Conservation (phyloP, 768 basidiomycete species). For the Mycena polygramma region DNA sequence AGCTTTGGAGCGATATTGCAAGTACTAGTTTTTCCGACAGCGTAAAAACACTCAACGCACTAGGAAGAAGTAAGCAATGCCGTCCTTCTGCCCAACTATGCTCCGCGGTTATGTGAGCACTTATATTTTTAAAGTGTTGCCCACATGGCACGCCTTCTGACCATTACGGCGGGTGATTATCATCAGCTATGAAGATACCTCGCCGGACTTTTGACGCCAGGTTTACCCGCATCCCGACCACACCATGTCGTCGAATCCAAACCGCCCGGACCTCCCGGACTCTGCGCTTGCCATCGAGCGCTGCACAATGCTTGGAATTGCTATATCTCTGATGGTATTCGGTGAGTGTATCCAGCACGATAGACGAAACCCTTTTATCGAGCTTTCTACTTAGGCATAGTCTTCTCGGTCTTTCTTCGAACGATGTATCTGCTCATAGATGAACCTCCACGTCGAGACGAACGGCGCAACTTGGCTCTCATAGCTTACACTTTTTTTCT, state of each 20-base stretch:
- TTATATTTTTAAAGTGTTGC: no score
- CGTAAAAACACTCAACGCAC: no score
- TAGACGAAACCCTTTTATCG: neutral
- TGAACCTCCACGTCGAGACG: conserved; percentile 15
- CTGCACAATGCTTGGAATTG: conserved; percentile 25
- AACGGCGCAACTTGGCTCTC: conserved; percentile 43
- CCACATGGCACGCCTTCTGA: no score
- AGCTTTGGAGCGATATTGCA: no score
- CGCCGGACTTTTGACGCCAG: no score
- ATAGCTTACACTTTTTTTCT: conserved; percentile 43
- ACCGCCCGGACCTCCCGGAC: conserved; percentile 30
- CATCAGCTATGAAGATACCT: no score
- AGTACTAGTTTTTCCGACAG: no score
- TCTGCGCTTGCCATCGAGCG: conserved; percentile 23
- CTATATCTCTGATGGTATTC: conserved; percentile 31
- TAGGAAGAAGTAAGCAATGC: no score
- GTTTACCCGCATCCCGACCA: no score
- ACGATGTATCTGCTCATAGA: conserved; percentile 27
- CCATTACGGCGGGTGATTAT: no score
- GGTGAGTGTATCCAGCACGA: conserved; percentile 4
- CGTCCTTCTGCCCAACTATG: no score
- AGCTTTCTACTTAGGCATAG: conserved; percentile 11
- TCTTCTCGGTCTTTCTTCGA: conserved; percentile 21
- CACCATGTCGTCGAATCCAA: conserved; percentile 28
- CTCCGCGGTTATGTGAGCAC: no score